phyloP scores from a whole-genome alignment of 805 yeast genomes.

The Yamadazyma akitaensis region DNA sequence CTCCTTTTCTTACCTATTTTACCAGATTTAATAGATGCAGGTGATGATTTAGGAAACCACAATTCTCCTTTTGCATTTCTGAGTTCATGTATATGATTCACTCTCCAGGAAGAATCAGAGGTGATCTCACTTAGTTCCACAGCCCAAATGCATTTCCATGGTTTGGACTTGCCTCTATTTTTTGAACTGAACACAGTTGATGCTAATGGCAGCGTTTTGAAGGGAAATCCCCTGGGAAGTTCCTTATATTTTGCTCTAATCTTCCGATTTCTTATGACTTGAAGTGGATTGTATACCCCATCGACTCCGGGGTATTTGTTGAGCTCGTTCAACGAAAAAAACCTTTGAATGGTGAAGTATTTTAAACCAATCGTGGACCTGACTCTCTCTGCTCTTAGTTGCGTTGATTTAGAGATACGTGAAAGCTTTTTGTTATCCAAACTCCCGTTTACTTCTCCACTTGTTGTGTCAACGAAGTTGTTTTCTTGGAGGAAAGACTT shows the following conservation, averaged over 20 bases:
- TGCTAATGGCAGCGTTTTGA: constrained; percentile 56
- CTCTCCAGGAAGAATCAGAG: constrained; percentile 58
- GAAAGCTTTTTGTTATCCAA: neutral
- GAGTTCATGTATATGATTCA: constrained; percentile 53
- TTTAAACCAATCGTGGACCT: constrained; percentile 47
- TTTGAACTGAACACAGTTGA: constrained; percentile 57
- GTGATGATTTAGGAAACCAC: constrained; percentile 39
- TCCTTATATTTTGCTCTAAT: constrained; percentile 51
- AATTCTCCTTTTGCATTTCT: constrained; percentile 41
- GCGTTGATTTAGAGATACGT: constrained; percentile 33
- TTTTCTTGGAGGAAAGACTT: constrained; percentile 40
- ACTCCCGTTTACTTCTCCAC: constrained; percentile 1
- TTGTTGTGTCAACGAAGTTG: constrained; percentile 33
- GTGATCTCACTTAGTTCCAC: constrained; percentile 57
- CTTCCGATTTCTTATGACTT: constrained; percentile 70
- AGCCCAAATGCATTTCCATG: constrained; percentile 57
- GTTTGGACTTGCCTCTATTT: constrained; percentile 25
- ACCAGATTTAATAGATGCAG: constrained; percentile 6
- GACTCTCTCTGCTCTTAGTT: constrained; percentile 49
- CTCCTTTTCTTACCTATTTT: constrained; percentile 1
- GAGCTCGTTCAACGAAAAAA: constrained; percentile 16
- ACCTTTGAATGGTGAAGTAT: constrained; percentile 46
- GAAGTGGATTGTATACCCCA: constrained; percentile 77
- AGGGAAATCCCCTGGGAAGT: constrained; percentile 41
- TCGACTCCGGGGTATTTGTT: constrained; percentile 49